Percentiles rank a stretch among this genome's conserved stretches.
Conservation (phyloP, 768 basidiomycete species). For the Termitomyces sp. region DNA sequence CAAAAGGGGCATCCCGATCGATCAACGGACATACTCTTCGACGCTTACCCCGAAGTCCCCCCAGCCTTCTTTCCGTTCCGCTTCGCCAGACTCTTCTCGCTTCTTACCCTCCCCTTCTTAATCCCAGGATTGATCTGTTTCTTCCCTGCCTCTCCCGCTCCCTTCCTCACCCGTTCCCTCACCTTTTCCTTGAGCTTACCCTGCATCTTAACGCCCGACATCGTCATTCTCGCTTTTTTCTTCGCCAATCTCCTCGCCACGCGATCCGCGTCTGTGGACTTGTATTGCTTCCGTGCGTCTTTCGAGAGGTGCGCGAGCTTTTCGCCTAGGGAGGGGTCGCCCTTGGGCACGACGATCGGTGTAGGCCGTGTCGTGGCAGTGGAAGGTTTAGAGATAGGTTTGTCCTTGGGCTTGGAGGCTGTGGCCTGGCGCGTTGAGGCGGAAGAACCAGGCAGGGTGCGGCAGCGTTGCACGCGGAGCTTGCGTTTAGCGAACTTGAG, state of each 20-base stretch:
- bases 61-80: slow-evolving; percentile 53
- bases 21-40: not conserved
- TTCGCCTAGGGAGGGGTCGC: slow-evolving; percentile 77
- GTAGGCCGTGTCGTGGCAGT: slow-evolving; percentile 10
- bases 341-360: slow-evolving; percentile 52
- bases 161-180: slow-evolving; percentile 44
- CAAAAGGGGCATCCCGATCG: not conserved
- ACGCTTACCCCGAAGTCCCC: not conserved
- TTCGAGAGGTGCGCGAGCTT: slow-evolving; percentile 75
- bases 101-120: slow-evolving; percentile 45
- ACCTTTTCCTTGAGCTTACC: slow-evolving; percentile 42
- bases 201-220: slow-evolving; percentile 29
- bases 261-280: slow-evolving; percentile 75
- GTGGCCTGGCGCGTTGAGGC: slow-evolving; percentile 19
- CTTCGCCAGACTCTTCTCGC: slow-evolving; percentile 47
- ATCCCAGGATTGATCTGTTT: slow-evolving; percentile 25
- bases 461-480: slow-evolving; percentile 88
- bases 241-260: slow-evolving; percentile 83
- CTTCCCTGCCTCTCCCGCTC: slow-evolving; percentile 23
- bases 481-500: slow-evolving; percentile 93
- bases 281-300: slow-evolving; percentile 80
- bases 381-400: slow-evolving; percentile 12
- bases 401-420: slow-evolving; percentile 16
- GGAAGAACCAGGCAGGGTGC: slow-evolving; percentile 49
- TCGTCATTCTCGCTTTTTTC: slow-evolving; percentile 68